Evolutionary conservation across 768 basidiomycete species (phyloP).

Genomic region (Termitomyces titanicus): DNA sequence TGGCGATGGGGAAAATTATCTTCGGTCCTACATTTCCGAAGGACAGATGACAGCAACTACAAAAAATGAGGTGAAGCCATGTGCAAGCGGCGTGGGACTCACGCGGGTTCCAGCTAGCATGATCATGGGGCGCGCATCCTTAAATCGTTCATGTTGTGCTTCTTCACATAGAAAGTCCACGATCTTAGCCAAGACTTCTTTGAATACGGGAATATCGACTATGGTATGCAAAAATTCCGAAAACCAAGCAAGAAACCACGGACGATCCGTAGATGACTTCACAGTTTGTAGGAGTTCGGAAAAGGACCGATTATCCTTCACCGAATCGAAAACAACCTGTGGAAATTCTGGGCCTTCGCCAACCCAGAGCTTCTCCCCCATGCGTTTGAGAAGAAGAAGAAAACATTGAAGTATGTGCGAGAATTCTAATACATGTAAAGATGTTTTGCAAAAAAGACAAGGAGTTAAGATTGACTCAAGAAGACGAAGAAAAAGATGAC

Average conservation of each 20-base stretch:
- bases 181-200: conserved; percentile 70
- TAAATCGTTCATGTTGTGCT: conserved; percentile 74
- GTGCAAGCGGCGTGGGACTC: conserved; percentile 23
- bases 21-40: conserved; percentile 20
- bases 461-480: conserved; percentile 8
- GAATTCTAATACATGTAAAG: conserved; percentile 45
- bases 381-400: conserved; percentile 53
- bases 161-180: conserved; percentile 76
- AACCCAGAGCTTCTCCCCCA: conserved; percentile 61
- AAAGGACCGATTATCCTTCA: conserved; percentile 74
- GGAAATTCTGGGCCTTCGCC: conserved; percentile 71
- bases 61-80: background rate
- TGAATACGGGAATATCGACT: conserved; percentile 42
- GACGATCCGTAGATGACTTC: conserved; percentile 27
- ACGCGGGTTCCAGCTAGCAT: conserved; percentile 64
- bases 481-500: conserved; percentile 25
- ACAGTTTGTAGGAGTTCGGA: conserved; percentile 38
- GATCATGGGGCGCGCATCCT: conserved; percentile 51
- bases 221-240: conserved; percentile 58
- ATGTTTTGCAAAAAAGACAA: conserved; percentile 10
- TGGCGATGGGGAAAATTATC: conserved; percentile 16
- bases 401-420: conserved; percentile 54
- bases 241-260: conserved; percentile 64
- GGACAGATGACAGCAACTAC: conserved; percentile 30
- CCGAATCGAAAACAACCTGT: conserved; percentile 72